Percentiles rank a stretch among this genome's conserved stretches.
These are phyloP conservation scores for Rachicladosporium sp. DNA, from an alignment of 2,329 filamentous ascomycete genomes.

Conservation along the genomic window DNA sequence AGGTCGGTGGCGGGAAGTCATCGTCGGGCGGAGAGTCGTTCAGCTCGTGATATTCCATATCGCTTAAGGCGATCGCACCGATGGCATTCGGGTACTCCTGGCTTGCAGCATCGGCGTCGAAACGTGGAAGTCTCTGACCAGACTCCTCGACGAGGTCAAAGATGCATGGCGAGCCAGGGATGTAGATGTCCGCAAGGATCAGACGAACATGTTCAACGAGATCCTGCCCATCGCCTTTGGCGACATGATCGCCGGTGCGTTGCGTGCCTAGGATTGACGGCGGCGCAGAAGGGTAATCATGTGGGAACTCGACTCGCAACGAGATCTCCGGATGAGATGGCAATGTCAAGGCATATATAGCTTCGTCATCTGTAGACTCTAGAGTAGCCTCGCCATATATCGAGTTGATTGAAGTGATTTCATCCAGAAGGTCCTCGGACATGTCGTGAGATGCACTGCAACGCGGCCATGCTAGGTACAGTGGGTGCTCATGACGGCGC, in stretches of 20 bases:
- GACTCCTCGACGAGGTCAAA: conserved; percentile 73
- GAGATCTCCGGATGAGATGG: conserved; percentile 48
- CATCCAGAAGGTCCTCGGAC: conserved; percentile 48
- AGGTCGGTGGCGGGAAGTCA: conserved; percentile 42
- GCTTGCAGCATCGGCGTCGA: conserved; percentile 13
- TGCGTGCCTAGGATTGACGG: conserved; percentile 68
- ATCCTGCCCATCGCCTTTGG: conserved; percentile 57
- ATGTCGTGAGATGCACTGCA: conserved; percentile 8
- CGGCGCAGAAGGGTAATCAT: conserved; percentile 60
- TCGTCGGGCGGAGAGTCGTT: conserved; percentile 12
- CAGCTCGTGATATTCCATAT: too few species aligned
- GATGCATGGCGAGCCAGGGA: conserved; percentile 66
- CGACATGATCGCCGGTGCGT: conserved; percentile 55
- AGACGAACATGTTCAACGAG: conserved; percentile 58
- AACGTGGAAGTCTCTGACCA: conserved; percentile 21
- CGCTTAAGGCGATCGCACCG: neutral
- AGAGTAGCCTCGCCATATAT: conserved; percentile 66
- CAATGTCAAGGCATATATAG: conserved; percentile 51
- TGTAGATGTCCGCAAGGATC: conserved; percentile 55
- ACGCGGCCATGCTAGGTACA: too few species aligned
- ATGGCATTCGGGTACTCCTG: conserved; percentile 2
- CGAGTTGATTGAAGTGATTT: conserved; percentile 71
- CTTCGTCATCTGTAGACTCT: conserved; percentile 5
- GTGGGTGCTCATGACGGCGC: too few species aligned
- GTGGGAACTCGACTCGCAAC: conserved; percentile 54